Conservation (phyloP, 1,139 yeast species). For the Arxiozyma heterogenica region DNA sequence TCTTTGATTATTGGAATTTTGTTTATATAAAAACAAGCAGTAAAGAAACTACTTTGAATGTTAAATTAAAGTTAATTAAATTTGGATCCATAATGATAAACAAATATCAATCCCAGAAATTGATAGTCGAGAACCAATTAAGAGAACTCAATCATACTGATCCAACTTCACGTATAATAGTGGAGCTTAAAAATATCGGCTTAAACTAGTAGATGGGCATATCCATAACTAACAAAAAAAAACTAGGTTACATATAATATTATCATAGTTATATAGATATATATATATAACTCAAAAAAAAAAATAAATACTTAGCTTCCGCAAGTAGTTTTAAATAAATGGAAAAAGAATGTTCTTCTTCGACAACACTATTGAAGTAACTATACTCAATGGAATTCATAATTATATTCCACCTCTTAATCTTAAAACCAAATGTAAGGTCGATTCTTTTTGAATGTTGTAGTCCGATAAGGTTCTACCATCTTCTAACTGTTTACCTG, state of each 20-base stretch:
- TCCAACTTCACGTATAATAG: conserved; percentile 33
- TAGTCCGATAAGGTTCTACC: conserved; percentile 60
- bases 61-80: conserved; percentile 44
- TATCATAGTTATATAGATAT: neutral
- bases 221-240: neutral
- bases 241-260: neutral
- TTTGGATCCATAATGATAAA: conserved; percentile 30
- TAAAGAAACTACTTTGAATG: conserved; percentile 51
- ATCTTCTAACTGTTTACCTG: conserved; percentile 87
- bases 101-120: conserved; percentile 10
- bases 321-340: neutral
- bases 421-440: conserved; percentile 48
- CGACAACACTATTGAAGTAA: neutral
- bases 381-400: neutral
- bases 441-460: conserved; percentile 61
- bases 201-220: neutral
- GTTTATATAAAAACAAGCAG: conserved; percentile 32
- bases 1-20: conserved; percentile 26
- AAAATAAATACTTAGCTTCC: neutral
- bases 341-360: neutral
- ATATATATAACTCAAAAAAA: neutral
- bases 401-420: conserved; percentile 43
- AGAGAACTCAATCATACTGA: conserved; percentile 27
- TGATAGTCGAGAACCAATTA: conserved; percentile 26
- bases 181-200: conserved; percentile 30